A percentile compares a stretch with the other conserved stretches of the same genome.
Evolutionary conservation across 805 yeast species (phyloP).

Genomic region (Ogataea nakhonphanomensis): DNA sequence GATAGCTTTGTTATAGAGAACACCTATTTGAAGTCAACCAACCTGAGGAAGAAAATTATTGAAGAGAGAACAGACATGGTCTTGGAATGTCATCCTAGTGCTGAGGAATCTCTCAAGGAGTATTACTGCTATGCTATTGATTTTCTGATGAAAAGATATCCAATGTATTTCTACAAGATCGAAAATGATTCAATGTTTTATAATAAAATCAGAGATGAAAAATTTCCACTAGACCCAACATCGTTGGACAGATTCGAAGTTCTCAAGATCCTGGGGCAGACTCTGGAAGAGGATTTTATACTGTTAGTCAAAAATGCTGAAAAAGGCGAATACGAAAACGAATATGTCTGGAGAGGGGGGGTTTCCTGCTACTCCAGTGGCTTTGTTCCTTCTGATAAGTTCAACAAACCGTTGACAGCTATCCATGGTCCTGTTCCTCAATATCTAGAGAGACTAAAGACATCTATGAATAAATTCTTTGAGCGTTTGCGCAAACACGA

Average conservation of each 20-base stretch:
- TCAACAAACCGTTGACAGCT: conserved; percentile 50
- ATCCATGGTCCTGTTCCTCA: conserved; percentile 75
- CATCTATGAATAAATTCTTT: conserved; percentile 68
- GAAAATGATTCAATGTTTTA: conserved; percentile 22
- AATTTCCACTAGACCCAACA: conserved; percentile 32
- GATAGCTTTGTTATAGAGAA: conserved; percentile 63
- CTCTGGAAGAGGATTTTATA: conserved; percentile 63
- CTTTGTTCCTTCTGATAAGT: conserved; percentile 56
- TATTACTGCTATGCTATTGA: conserved; percentile 37
- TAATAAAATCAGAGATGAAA: conserved; percentile 41
- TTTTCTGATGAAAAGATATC: conserved; percentile 47
- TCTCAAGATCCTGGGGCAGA: conserved; percentile 17
- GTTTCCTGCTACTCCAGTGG: conserved; percentile 69
- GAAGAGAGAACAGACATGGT: conserved; percentile 33
- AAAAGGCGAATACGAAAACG: conserved; percentile 39
- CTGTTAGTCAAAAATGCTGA: conserved; percentile 40
- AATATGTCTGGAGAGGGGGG: conserved; percentile 56
- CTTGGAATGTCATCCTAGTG: conserved; percentile 32
- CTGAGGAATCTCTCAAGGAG: conserved; percentile 43
- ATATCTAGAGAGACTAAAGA: conserved; percentile 50
- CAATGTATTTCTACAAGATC: conserved; percentile 42
- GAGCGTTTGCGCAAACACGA: conserved; percentile 49
- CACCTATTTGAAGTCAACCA: conserved; percentile 47
- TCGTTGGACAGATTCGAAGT: conserved; percentile 13
- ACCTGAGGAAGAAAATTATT: conserved; percentile 36